A percentile compares a stretch with the other conserved stretches of the same genome.
Conservation (phyloP, 345 rosid genomes). For the Psidium guajava region DNA sequence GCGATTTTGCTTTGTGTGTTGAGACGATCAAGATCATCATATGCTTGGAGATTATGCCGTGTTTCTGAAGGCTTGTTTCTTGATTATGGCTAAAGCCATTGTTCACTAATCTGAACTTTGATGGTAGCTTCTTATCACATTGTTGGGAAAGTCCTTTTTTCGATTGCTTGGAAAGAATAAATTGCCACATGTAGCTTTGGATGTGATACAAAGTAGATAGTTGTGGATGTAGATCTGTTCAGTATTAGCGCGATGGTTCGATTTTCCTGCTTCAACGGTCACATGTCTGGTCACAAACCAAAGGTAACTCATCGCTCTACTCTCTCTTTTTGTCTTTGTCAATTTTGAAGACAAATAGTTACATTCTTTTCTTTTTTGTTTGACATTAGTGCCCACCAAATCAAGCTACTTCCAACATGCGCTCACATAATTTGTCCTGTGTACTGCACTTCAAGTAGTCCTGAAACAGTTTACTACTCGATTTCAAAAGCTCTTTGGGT, state of each 20-base stretch:
- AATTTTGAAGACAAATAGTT: neutral
- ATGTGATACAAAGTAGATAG: neutral
- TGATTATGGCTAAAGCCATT: conserved; percentile 83
- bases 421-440: neutral
- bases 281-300: conserved; percentile 32
- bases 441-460: neutral
- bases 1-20: conserved; percentile 40
- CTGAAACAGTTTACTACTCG: neutral
- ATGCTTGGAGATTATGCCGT: conserved; percentile 88
- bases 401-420: neutral
- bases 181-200: neutral
- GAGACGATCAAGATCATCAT: conserved; percentile 71
- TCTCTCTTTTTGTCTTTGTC: neutral
- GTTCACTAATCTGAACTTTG: conserved; percentile 14
- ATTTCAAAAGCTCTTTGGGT: neutral
- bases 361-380: neutral
- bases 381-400: neutral
- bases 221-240: conserved; percentile 25
- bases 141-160: neutral
- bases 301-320: conserved; percentile 34
- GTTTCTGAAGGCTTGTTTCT: conserved; percentile 75
- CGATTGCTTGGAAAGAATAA: neutral
- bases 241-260: conserved; percentile 50
- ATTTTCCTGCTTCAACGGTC: conserved; percentile 80
- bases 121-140: neutral